Conservation (phyloP, 2,329 filamentous ascomycete species). For the Beauveria bassiana region DNA sequence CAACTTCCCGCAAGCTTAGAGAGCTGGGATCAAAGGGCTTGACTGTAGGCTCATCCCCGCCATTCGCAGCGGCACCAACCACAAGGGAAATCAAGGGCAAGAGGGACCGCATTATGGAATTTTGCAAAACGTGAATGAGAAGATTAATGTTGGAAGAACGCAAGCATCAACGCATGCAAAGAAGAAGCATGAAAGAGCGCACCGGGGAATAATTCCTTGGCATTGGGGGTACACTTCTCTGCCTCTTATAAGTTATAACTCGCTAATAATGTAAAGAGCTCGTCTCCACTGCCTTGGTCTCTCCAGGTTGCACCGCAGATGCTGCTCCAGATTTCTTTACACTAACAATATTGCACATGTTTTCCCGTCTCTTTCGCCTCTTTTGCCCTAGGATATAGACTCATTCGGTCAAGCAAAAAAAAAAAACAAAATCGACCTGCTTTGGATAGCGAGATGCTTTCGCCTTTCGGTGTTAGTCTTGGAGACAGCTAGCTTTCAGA, state of each 20-base stretch:
- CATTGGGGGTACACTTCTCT: not conserved
- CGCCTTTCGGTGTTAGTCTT: not conserved
- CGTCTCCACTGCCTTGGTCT: not conserved
- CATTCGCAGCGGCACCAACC: constrained; percentile 7
- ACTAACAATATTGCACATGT: not conserved
- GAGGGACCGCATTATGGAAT: not conserved
- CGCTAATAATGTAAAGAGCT: too few species aligned
- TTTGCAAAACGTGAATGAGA: not conserved
- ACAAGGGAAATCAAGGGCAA: constrained; percentile 13
- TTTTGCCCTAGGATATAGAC: not conserved
- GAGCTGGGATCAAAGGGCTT: constrained; percentile 21
- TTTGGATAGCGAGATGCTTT: not conserved
- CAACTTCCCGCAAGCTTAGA: constrained; percentile 27
- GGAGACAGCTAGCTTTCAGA: not conserved
- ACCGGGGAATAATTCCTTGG: not conserved
- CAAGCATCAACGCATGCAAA: not conserved
- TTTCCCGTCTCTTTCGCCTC: not conserved
- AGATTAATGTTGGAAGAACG: not conserved
- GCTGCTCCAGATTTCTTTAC: not conserved
- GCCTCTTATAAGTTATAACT: not conserved
- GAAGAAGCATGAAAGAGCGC: not conserved
- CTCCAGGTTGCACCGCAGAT: not conserved
- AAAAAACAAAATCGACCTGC: not conserved
- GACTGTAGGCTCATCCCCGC: not conserved
- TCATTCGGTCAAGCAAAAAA: not conserved